phyloP scores from a whole-genome alignment of 305 asterid genomes.

The Fraxinus floribunda region DNA sequence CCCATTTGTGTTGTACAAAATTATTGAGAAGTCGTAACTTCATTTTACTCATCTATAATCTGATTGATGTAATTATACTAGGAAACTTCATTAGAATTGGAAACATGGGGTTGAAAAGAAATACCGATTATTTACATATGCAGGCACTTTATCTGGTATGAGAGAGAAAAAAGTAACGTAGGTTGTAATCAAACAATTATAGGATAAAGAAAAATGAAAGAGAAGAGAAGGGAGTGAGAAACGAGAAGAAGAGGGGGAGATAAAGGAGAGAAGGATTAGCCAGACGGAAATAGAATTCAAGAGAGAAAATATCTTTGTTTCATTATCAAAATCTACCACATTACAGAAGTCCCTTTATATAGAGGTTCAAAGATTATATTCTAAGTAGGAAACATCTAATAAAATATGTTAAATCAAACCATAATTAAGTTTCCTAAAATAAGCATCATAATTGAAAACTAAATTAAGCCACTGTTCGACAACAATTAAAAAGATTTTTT shows the following conservation, averaged over 20 bases:
- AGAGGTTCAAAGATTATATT: neutral
- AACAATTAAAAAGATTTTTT: neutral
- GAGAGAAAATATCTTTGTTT: neutral
- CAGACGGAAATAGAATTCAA: neutral
- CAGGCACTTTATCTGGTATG: neutral
- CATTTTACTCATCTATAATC: neutral
- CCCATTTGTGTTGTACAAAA: neutral
- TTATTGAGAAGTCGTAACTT: neutral
- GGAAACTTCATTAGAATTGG: neutral
- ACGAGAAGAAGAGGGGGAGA: neutral
- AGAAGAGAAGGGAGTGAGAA: neutral
- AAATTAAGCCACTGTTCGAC: neutral
- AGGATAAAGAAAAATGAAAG: neutral
- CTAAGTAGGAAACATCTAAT: neutral
- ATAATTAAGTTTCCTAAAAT: neutral
- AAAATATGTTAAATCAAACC: neutral
- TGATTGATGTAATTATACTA: neutral
- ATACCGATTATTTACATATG: neutral
- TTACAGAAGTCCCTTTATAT: neutral
- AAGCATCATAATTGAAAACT: neutral
- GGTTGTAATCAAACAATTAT: neutral
- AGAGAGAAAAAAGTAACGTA: neutral
- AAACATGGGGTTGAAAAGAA: neutral
- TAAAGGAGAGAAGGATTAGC: neutral
- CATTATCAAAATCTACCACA: neutral